Conservation (phyloP, 768 basidiomycete genomes). For the Pholiota microspora region DNA sequence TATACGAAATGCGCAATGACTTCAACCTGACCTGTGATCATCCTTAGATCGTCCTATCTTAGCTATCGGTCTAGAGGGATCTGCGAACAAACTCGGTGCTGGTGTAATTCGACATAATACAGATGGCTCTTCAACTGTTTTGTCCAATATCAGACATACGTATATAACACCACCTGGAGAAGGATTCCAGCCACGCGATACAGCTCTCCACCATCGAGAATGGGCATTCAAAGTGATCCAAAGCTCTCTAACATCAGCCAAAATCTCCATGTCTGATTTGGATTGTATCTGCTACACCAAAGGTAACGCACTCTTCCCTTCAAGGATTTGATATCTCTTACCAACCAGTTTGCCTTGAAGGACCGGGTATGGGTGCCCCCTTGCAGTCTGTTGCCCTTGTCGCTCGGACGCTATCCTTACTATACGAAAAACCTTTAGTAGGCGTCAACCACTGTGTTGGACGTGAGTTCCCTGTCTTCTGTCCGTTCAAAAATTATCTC, state of each 20-base stretch:
- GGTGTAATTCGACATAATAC: constrained; percentile 85
- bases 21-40: not conserved
- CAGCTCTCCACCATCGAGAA: constrained; percentile 92
- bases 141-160: constrained; percentile 96
- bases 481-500: not conserved
- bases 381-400: constrained; percentile 93
- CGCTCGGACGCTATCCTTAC: constrained; percentile 83
- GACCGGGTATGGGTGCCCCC: constrained; percentile 99
- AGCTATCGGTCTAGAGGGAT: constrained; percentile 96
- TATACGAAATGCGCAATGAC: not conserved
- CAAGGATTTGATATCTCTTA: not conserved
- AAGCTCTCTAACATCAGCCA: constrained; percentile 68
- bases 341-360: constrained; percentile 37
- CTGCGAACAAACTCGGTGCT: constrained; percentile 96
- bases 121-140: constrained; percentile 70
- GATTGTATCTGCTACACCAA: constrained; percentile 98
- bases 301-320: constrained; percentile 46
- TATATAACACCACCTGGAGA: constrained; percentile 98
- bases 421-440: constrained; percentile 89
- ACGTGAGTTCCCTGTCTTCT: constrained; percentile 57
- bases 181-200: constrained; percentile 95
- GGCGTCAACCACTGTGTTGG: constrained; percentile 99
- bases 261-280: constrained; percentile 69
- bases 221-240: constrained; percentile 86
- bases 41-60: constrained; percentile 62